Conservation (phyloP, 2,329 filamentous ascomycete genomes). For the Curvularia verruculosa region DNA sequence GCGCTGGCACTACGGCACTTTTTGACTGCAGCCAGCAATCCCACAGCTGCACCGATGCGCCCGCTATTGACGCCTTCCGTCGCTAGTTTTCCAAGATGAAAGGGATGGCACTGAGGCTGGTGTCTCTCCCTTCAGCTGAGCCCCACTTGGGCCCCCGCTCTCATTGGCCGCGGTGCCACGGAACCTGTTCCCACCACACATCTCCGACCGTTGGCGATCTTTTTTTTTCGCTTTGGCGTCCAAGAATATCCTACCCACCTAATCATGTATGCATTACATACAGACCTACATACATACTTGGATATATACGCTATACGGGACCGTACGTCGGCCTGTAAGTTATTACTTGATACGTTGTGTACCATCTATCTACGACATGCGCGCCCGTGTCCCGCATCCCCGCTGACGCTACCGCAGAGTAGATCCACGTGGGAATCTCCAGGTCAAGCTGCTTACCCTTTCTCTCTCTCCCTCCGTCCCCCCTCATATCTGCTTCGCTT, state of each 20-base stretch:
- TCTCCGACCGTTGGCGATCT: conserved; percentile 11
- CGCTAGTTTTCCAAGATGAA: not conserved
- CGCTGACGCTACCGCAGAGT: conserved; percentile 10
- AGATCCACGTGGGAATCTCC: conserved; percentile 13
- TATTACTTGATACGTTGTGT: no score
- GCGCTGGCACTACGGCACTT: conserved; percentile 12
- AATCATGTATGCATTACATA: no score
- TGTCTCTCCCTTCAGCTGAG: not conserved
- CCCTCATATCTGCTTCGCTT: not conserved
- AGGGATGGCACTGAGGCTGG: no score
- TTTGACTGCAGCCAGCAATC: not conserved
- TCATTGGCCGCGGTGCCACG: conserved; percentile 1
- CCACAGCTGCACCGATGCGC: not conserved
- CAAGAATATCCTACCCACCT: not conserved
- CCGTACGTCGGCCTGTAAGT: no score
- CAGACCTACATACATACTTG: no score
- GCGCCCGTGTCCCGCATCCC: conserved; percentile 11
- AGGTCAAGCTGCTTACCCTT: not conserved
- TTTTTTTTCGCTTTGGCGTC: not conserved
- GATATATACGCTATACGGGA: no score
- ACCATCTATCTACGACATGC: no score
- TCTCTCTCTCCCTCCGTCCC: no score
- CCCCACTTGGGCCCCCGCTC: not conserved
- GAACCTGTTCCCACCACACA: conserved; percentile 2
- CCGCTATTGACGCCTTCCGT: conserved; percentile 7